phyloP scores from a whole-genome alignment of 2,329 filamentous ascomycete species.

The Lachnellula subtilissima region DNA sequence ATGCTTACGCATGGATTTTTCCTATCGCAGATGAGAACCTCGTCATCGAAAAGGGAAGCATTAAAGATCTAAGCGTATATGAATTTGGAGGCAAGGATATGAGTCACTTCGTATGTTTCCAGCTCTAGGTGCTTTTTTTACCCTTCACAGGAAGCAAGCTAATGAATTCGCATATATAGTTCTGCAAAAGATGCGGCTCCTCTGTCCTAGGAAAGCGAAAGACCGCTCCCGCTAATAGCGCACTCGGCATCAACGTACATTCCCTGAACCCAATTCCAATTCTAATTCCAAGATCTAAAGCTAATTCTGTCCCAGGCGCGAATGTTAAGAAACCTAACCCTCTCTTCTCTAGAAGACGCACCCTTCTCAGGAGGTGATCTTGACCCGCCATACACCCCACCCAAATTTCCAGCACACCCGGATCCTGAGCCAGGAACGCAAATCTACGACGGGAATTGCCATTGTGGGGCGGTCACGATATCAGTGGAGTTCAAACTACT shows the following conservation, averaged over 20 bases:
- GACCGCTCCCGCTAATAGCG: conserved; percentile 19
- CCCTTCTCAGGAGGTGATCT: neutral
- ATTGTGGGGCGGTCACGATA: conserved; percentile 23
- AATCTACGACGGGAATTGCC: conserved; percentile 24
- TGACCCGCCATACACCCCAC: neutral
- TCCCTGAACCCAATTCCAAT: neutral
- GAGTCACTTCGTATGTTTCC: conserved; percentile 35
- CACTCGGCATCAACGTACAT: conserved; percentile 40
- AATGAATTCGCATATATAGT: conserved; percentile 34
- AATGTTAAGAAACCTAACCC: conserved; percentile 3
- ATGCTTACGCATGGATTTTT: conserved; percentile 35
- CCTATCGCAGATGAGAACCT: conserved; percentile 30
- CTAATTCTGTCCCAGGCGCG: neutral
- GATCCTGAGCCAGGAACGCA: conserved; percentile 1
- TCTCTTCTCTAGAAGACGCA: neutral
- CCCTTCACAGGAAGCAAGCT: too few species aligned
- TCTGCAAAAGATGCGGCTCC: conserved; percentile 47
- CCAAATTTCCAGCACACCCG: neutral
- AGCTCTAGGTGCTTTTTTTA: conserved; percentile 13
- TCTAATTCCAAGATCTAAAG: neutral
- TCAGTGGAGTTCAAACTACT: conserved; percentile 13
- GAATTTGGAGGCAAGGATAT: conserved; percentile 36
- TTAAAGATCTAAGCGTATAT: conserved; percentile 39
- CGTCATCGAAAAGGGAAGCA: conserved; percentile 42
- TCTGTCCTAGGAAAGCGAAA: conserved; percentile 33